Evolutionary conservation across 106 monocot genomes (phyloP).

Genomic region (Allium fistulosum): DNA sequence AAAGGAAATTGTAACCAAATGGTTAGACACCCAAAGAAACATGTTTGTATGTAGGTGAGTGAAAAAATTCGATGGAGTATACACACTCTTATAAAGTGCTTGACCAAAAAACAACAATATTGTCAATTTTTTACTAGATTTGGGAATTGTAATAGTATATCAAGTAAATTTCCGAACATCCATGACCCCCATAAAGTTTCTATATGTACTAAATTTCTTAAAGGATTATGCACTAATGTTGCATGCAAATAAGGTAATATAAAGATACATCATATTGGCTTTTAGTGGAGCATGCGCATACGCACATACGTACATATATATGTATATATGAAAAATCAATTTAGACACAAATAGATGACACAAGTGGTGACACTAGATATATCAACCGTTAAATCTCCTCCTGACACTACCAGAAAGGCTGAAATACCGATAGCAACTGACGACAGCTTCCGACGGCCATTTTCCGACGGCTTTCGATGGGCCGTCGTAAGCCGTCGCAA

Average conservation of each 20-base stretch:
- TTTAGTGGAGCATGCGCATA: too few species aligned
- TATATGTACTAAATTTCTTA: constrained; percentile 92
- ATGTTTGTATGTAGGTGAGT: constrained; percentile 78
- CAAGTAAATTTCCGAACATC: constrained; percentile 70
- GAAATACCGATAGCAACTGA: too few species aligned
- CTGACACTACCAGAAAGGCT: too few species aligned
- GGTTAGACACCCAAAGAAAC: constrained; percentile 91
- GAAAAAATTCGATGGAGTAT: constrained; percentile 98
- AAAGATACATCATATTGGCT: too few species aligned
- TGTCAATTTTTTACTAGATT: constrained; percentile 95
- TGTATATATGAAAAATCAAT: too few species aligned
- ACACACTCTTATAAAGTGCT: constrained; percentile 62
- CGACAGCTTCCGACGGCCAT: too few species aligned
- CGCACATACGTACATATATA: too few species aligned
- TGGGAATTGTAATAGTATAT: constrained; percentile 79
- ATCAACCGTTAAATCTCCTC: too few species aligned
- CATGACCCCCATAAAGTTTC: constrained; percentile 87
- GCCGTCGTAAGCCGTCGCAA: too few species aligned
- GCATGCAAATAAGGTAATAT: constrained; percentile 86
- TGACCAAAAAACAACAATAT: constrained; percentile 71
- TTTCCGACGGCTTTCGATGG: too few species aligned
- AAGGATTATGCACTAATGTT: constrained; percentile 49
- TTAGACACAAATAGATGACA: too few species aligned
- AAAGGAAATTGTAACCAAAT: constrained; percentile 82
- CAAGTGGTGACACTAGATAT: too few species aligned